Conservation (phyloP, 2,329 filamentous ascomycete species). For the Penicillium sp. region DNA sequence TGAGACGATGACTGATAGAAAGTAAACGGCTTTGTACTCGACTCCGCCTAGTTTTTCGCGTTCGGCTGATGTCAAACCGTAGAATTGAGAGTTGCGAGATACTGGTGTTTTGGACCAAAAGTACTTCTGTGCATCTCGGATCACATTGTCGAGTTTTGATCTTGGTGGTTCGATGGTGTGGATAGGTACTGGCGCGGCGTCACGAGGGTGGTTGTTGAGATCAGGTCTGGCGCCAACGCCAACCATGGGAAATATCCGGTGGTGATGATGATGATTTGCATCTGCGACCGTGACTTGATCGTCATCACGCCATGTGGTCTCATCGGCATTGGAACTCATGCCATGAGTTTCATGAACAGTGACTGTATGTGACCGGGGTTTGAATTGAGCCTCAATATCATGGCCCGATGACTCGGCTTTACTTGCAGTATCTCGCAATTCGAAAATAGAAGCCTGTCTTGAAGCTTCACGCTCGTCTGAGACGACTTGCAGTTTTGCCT, state of each 20-base stretch:
- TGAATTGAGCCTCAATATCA: background rate
- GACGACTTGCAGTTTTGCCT: constrained; percentile 59
- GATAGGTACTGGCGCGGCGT: constrained; percentile 23
- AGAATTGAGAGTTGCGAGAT: constrained; percentile 52
- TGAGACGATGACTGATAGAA: constrained; percentile 40
- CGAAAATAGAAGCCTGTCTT: constrained; percentile 11
- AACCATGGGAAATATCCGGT: constrained; percentile 35
- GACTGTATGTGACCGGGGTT: constrained; percentile 2
- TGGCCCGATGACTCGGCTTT: background rate
- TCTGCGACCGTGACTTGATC: constrained; percentile 31
- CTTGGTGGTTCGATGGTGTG: constrained; percentile 17
- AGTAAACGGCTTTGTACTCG: constrained; percentile 43
- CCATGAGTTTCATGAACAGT: constrained; percentile 1
- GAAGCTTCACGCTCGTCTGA: constrained; percentile 36
- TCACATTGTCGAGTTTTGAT: constrained; percentile 24
- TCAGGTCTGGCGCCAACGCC: constrained; percentile 38
- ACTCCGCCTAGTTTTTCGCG: constrained; percentile 45
- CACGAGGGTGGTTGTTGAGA: constrained; percentile 35
- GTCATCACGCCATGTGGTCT: constrained; percentile 31
- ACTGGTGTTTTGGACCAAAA: constrained; percentile 34
- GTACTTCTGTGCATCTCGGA: constrained; percentile 32
- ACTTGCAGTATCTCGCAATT: background rate
- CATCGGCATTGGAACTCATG: constrained; percentile 4
- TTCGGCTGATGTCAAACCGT: constrained; percentile 47
- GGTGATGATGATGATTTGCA: constrained; percentile 21